phyloP scores from a whole-genome alignment of 306 rosid species.

The Medicago truncatula region DNA sequence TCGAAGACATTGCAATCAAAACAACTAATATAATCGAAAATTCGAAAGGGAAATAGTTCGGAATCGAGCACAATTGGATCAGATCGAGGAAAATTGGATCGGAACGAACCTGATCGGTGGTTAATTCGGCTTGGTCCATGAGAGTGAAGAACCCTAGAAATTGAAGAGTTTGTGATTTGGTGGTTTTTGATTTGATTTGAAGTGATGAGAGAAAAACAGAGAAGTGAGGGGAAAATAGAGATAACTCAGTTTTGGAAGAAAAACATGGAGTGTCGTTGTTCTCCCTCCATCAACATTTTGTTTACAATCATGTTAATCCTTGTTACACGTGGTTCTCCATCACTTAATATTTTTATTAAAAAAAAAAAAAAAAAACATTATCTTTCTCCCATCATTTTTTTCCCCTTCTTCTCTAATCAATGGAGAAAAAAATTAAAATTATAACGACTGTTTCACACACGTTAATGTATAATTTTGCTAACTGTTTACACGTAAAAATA shows the following conservation, averaged over 20 bases:
- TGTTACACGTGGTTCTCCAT: slow-evolving; percentile 34
- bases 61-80: slow-evolving; percentile 31
- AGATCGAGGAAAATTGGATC: slow-evolving; percentile 43
- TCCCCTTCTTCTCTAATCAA: too few species aligned
- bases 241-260: slow-evolving; percentile 42
- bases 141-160: slow-evolving; percentile 43
- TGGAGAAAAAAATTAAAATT: too few species aligned
- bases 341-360: not conserved
- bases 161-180: slow-evolving; percentile 35
- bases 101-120: slow-evolving; percentile 79
- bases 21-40: not conserved
- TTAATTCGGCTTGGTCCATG: slow-evolving; percentile 82
- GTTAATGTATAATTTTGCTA: too few species aligned
- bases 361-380: too few species aligned
- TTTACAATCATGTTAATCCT: slow-evolving; percentile 24
- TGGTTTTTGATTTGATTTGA: slow-evolving; percentile 14
- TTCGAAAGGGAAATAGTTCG: not conserved
- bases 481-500: too few species aligned
- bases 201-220: not conserved
- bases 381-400: too few species aligned
- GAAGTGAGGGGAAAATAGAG: not conserved
- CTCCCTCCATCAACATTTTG: slow-evolving; percentile 27
- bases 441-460: too few species aligned
- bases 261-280: not conserved
- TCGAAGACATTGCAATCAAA: not conserved